Evolutionary conservation across 805 yeast genomes (phyloP).

Genomic region (Ogataea paradorogensis): DNA sequence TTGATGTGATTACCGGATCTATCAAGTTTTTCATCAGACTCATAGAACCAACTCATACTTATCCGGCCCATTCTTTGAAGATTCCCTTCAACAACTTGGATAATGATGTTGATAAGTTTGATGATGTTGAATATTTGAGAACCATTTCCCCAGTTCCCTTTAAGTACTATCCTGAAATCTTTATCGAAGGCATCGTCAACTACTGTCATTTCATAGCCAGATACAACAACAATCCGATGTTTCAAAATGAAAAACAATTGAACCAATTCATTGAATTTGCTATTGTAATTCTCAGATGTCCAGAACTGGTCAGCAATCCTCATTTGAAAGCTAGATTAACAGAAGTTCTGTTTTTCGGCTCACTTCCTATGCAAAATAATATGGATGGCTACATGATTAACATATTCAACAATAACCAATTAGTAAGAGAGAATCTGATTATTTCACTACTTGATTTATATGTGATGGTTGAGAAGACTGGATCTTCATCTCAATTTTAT

Average conservation of each 20-base stretch:
- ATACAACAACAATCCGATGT: conserved; percentile 55
- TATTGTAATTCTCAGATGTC: conserved; percentile 75
- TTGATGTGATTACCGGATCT: conserved; percentile 76
- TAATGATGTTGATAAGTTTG: conserved; percentile 64
- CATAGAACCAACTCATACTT: conserved; percentile 67
- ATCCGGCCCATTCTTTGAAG: conserved; percentile 49
- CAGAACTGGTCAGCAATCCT: conserved; percentile 85
- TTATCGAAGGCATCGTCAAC: conserved; percentile 76
- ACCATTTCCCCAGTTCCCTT: conserved; percentile 70
- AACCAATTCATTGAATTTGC: conserved; percentile 64
- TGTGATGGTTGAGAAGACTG: conserved; percentile 94
- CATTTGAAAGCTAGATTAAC: conserved; percentile 84
- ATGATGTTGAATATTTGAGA: conserved; percentile 70
- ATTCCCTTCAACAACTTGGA: conserved; percentile 61
- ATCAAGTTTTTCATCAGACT: conserved; percentile 67
- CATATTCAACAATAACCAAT: conserved; percentile 59
- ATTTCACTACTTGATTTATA: conserved; percentile 86
- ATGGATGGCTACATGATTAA: conserved; percentile 72
- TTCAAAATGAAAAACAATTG: conserved; percentile 49
- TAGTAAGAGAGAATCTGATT: conserved; percentile 63
- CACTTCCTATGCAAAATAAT: conserved; percentile 52
- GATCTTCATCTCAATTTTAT: conserved; percentile 90
- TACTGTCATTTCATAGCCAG: conserved; percentile 62
- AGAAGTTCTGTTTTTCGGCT: conserved; percentile 76
- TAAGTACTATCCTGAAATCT: conserved; percentile 80